Conservation (phyloP, 2,329 filamentous ascomycete genomes). For the Tolypocladium capitatum region DNA sequence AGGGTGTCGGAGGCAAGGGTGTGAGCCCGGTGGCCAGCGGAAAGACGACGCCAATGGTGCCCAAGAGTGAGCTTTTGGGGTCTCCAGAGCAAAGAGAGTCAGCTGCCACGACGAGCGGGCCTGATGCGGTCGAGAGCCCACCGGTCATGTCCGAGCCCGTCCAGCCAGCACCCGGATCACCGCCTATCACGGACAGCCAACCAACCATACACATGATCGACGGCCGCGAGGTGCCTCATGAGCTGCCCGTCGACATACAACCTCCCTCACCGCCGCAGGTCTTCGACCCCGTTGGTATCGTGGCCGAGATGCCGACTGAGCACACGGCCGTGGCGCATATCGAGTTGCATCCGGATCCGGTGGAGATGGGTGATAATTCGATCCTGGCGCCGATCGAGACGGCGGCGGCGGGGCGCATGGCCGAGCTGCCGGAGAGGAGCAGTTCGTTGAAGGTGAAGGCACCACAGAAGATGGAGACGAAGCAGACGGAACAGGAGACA, state of each 20-base stretch:
- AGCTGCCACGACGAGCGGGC: not conserved
- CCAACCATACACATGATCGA: conserved; percentile 20
- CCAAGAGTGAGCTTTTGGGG: conserved; percentile 6
- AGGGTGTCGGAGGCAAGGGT: conserved; percentile 6
- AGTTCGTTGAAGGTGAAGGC: conserved; percentile 15
- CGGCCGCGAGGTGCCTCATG: conserved; percentile 17
- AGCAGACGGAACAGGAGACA: not conserved
- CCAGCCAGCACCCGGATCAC: not conserved
- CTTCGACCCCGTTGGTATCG: conserved; percentile 27
- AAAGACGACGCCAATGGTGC: conserved; percentile 15
- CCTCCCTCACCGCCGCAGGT: conserved; percentile 7
- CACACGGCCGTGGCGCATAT: conserved; percentile 25
- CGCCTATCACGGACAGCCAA: not conserved
- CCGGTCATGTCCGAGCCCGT: conserved; percentile 4
- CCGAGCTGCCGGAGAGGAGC: conserved; percentile 25
- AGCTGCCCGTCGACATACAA: conserved; percentile 15
- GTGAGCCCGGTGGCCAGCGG: conserved; percentile 17
- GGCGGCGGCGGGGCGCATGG: conserved; percentile 11
- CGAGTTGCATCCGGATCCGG: conserved; percentile 29
- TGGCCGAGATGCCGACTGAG: conserved; percentile 35
- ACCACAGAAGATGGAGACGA: conserved; percentile 1
- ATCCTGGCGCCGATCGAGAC: conserved; percentile 23
- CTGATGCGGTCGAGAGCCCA: not conserved
- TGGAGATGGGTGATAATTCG: conserved; percentile 29
- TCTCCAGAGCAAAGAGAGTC: not conserved